Conservation (phyloP, 2,329 filamentous ascomycete species). For the Pezicula carpinea region DNA sequence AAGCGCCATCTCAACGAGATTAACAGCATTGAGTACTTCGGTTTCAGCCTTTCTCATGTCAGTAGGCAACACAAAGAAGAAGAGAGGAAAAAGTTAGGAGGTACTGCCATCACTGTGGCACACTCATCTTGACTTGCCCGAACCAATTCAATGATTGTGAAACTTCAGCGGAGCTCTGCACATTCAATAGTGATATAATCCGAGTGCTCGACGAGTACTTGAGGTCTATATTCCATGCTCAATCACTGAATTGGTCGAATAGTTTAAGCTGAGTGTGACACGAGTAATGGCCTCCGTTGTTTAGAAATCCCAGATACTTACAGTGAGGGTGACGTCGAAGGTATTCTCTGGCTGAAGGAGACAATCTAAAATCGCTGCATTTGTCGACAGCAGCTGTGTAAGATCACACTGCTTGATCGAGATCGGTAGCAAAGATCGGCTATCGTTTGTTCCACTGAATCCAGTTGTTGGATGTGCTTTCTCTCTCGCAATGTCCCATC, state of each 20-base stretch:
- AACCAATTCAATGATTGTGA: too few species aligned
- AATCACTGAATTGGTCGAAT: too few species aligned
- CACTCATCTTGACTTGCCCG: too few species aligned
- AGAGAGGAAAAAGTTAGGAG: too few species aligned
- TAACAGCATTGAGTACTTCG: conserved; percentile 30
- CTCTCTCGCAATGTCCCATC: conserved; percentile 47
- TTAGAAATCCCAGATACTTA: too few species aligned
- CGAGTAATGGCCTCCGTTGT: too few species aligned
- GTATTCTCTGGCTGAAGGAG: conserved; percentile 51
- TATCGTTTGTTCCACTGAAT: conserved; percentile 68
- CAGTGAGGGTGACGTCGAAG: conserved; percentile 26
- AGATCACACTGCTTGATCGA: conserved; percentile 52
- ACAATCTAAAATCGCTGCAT: conserved; percentile 58
- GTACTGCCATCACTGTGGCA: too few species aligned
- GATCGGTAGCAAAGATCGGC: conserved; percentile 51
- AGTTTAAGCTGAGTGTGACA: too few species aligned
- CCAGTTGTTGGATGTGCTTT: conserved; percentile 50
- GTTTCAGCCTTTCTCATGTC: conserved; percentile 3
- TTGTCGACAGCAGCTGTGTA: conserved; percentile 53
- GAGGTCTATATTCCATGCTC: too few species aligned
- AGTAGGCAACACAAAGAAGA: not conserved
- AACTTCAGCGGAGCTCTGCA: too few species aligned
- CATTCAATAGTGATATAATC: too few species aligned
- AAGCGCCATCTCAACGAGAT: conserved; percentile 41
- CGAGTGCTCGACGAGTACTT: too few species aligned